A percentile compares a stretch with the other conserved stretches of the same genome.
These are phyloP conservation scores for Herpetomonas samuelpessoai DNA, from an alignment of 208 protist genomes.

Conservation along the genomic window DNA sequence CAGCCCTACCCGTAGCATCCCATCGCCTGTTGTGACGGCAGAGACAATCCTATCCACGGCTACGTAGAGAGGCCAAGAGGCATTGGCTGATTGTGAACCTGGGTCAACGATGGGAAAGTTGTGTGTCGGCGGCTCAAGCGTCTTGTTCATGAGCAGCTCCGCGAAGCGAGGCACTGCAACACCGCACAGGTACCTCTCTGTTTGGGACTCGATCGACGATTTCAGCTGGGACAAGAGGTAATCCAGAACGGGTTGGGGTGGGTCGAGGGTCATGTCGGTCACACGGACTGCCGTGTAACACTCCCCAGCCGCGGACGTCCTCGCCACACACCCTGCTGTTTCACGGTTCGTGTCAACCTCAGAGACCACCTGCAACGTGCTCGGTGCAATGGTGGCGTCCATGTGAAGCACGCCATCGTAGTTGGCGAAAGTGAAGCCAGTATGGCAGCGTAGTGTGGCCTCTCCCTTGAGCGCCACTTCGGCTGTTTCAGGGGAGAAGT, in stretches of 20 bases:
- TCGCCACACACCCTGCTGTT: not conserved
- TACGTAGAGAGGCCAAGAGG: too few species aligned
- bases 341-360: not conserved
- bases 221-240: not conserved
- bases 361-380: not conserved
- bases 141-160: not conserved
- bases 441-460: not conserved
- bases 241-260: not conserved
- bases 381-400: not conserved
- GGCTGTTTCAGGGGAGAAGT: not conserved
- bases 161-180: not conserved
- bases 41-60: too few species aligned
- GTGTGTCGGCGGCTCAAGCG: not conserved
- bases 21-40: too few species aligned
- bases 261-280: not conserved
- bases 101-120: too few species aligned
- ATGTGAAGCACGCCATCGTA: slow-evolving; percentile 8
- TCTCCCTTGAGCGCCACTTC: not conserved
- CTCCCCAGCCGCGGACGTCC: not conserved
- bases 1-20: too few species aligned
- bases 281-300: not conserved
- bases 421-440: slow-evolving; percentile 1
- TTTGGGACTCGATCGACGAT: not conserved
- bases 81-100: too few species aligned
- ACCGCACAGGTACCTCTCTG: not conserved